These are phyloP conservation scores for Arabidopsis suecica DNA, from an alignment of 345 rosid genomes.

Conservation along the genomic window DNA sequence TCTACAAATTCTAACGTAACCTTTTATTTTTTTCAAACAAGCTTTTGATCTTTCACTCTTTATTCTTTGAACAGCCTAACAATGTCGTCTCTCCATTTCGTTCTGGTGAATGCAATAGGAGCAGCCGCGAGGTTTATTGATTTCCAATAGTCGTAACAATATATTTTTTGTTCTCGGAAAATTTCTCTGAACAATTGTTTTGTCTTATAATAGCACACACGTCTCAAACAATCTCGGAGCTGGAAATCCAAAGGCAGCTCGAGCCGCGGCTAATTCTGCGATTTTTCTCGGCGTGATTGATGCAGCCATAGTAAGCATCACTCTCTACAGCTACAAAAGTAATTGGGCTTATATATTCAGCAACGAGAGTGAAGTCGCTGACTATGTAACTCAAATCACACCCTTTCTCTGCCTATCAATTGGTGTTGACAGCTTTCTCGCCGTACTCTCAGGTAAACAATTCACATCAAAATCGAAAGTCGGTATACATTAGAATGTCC, in stretches of 20 bases:
- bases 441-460: constrained; percentile 49
- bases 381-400: constrained; percentile 46
- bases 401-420: constrained; percentile 47
- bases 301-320: constrained; percentile 38
- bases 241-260: constrained; percentile 54
- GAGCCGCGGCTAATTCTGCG: constrained; percentile 40
- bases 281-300: constrained; percentile 40
- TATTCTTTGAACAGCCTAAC: constrained; percentile 51
- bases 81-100: constrained; percentile 47
- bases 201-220: constrained; percentile 45
- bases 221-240: constrained; percentile 63
- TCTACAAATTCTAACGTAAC: background rate
- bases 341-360: constrained; percentile 50
- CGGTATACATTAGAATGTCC: background rate
- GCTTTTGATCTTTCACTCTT: constrained; percentile 4
- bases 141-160: background rate
- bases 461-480: background rate
- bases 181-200: background rate
- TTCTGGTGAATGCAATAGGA: constrained; percentile 53
- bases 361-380: constrained; percentile 48
- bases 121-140: constrained; percentile 58
- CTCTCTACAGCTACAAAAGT: constrained; percentile 42
- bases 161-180: background rate
- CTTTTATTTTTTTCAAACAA: constrained; percentile 2
- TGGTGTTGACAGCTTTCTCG: constrained; percentile 46